These are phyloP conservation scores for Microsporum canis DNA, from an alignment of 2,329 filamentous ascomycete species.

Conservation along the genomic window DNA sequence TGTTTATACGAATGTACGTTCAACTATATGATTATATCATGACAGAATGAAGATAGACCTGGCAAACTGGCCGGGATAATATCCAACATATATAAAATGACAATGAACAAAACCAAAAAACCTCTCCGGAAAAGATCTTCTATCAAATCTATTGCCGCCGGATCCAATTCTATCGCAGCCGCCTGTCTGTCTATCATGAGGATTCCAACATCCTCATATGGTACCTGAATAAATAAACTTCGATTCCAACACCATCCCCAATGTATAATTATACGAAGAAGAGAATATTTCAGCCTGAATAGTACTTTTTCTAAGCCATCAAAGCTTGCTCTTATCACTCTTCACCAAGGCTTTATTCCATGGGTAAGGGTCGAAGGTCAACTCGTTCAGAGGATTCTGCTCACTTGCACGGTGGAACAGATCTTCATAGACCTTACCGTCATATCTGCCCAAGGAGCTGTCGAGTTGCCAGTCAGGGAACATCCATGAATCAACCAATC, in stretches of 20 bases:
- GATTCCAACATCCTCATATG: background rate
- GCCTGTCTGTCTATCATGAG: background rate
- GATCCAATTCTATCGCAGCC: background rate
- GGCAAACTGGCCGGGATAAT: background rate
- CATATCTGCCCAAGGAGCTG: conserved; percentile 55
- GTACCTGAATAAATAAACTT: background rate
- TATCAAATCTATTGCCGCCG: background rate
- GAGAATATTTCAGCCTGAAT: background rate
- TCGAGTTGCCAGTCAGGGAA: conserved; percentile 72
- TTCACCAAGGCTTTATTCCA: conserved; percentile 50
- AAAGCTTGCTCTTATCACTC: conserved; percentile 38
- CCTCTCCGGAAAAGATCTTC: background rate
- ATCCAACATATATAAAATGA: background rate
- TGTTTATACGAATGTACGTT: background rate
- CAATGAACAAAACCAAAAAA: background rate
- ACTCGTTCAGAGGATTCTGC: conserved; percentile 60
- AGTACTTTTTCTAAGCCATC: conserved; percentile 8
- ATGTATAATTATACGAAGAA: background rate
- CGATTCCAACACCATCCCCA: background rate
- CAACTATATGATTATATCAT: background rate
- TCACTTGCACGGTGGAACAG: conserved; percentile 61
- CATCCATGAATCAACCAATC: conserved; percentile 61
- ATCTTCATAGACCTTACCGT: conserved; percentile 68
- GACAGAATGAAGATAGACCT: background rate
- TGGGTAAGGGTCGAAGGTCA: conserved; percentile 63